phyloP scores from a whole-genome alignment of 2,329 filamentous ascomycete genomes.

The Tolypocladium pustulatum region DNA sequence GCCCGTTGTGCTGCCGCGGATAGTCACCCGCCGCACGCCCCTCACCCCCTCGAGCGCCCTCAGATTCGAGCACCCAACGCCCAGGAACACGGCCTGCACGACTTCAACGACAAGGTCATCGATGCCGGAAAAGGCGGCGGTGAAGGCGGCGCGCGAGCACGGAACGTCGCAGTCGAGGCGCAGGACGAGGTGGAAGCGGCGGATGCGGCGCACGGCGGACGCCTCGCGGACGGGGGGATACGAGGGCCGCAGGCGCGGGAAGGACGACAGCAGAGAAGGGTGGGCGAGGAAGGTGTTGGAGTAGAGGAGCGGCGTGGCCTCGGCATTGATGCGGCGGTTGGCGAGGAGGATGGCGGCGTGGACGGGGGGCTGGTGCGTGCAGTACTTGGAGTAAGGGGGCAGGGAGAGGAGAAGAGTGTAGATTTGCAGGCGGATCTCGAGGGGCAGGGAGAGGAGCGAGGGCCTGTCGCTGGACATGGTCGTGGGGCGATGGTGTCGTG shows the following conservation, averaged over 20 bases:
- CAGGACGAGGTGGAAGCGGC: conserved; percentile 26
- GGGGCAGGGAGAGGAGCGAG: conserved; percentile 28
- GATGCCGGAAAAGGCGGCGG: conserved; percentile 23
- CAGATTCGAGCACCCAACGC: conserved; percentile 25
- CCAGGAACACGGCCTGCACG: conserved; percentile 26
- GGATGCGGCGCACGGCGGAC: conserved; percentile 20
- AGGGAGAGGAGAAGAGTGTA: conserved; percentile 31
- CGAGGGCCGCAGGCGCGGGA: conserved; percentile 26
- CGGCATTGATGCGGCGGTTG: conserved; percentile 29
- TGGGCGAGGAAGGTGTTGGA: conserved; percentile 34
- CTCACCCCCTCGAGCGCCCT: conserved; percentile 30
- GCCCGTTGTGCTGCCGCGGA: conserved; percentile 27
- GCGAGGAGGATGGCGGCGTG: conserved; percentile 28
- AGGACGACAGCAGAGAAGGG: conserved; percentile 25
- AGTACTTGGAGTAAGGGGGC: conserved; percentile 16
- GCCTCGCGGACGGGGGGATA: conserved; percentile 20
- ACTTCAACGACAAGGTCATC: conserved; percentile 29
- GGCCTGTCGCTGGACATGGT: background rate
- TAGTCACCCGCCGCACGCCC: conserved; percentile 23
- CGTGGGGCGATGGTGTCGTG: background rate
- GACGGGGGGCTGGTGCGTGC: conserved; percentile 7
- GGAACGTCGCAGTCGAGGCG: conserved; percentile 29
- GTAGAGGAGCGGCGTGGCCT: conserved; percentile 31
- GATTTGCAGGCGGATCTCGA: conserved; percentile 36
- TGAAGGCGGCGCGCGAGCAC: conserved; percentile 18